Base-by-base conservation (phyloP, 306 rosid genomes). In the Mimosa pudica region DNA sequence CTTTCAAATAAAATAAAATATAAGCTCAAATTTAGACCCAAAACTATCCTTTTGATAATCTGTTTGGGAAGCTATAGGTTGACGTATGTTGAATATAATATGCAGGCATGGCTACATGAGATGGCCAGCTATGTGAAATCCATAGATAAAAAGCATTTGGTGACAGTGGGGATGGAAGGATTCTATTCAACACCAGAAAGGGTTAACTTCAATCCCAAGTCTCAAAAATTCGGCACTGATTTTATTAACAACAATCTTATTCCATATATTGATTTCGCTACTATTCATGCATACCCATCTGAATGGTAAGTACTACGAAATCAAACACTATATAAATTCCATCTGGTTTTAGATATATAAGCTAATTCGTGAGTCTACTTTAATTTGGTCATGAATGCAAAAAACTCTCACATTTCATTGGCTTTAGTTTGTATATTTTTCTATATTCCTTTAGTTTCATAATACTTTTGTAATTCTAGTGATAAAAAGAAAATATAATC, bases 81-180 rank as follows among this genome's bases (percentile, higher is more conserved):
- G 47, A 65, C 38, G 30, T 3, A 16, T 35, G 71, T 38, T 65
- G 7, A 9, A 68, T 9, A 42, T 20, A 49, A 45, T 71, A 88
- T 17, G 58, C 77, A 88, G 90, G 73, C 11, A 41, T 88, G 92
- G 94, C 77, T 86, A 36, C 71, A 82, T 64, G 92, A 90, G 67
- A 88, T 86, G 88, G 88, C 78, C 35, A 10, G 45, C 38, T 63
- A 79, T 47, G 82, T 82, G 62, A 90, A 86, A 49, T 88, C 88
- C 49, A 58, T 88, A 6, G 90, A 90, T 65, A 80, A 35, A 0
- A 68, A 77, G 38, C 94, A 90, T 84, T 76, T 90, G 74, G 66
- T 90, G 66, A 81, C 67, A 9, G 58, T 85, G 63, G 92, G 92
- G 46, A 74, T 85, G 85, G 94, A 90, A 77, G 92, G 92, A 44